Evolutionary conservation across 192 early-diverging fungal genomes (phyloP), one percentile per base, ranked within the genome.

Genomic region (Spizellomyces punctatus): DNA sequence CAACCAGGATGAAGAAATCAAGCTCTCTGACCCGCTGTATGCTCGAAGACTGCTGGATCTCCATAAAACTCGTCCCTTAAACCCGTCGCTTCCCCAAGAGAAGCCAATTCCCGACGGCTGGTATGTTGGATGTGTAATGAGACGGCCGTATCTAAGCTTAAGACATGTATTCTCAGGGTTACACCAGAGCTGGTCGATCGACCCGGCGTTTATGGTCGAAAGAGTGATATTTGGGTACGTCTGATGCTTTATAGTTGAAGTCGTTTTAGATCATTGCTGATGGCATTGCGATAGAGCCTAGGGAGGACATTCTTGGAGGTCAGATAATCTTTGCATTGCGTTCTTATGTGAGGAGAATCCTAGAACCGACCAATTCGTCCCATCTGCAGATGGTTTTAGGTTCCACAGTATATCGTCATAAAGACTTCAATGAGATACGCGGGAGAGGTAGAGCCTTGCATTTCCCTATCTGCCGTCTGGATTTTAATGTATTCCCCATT

Each of bases 251-350:
- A 56, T 45, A 1, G 21, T 5, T n/a, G 44, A 22, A 22, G 22
- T 14, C 46, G 45, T 17, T 36, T 36, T 36, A 0, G 3, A 36
- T 36, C 27, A 36, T 36, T 36, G 27, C 27, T 36, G 27, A 36
- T 3, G 27, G 27, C 27, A 36, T 36, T 36, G 27, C 27, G 27
- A 36, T 36, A 36, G 27, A 58, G 10, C 41, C 27, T 82, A 8
- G 77, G 71, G 21, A 60, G 78, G 14, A 66, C 65, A 6, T 74
- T 76, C 21, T 58, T 71, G n/a, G 74, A 79, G 45, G 66, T 79
- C 67, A 10, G 46, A 8, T 79, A 56, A 60, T 36, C 3, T 3
- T 36, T 3, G 27, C 3, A 36, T 36, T 36, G 0, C 1, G 0
- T 36, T 36, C 27, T 36, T 36, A 36, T 36, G 3, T 36, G 27